A percentile compares a stretch with the other conserved stretches of the same genome.
phyloP scores from a whole-genome alignment of 202 grass and related monocot genomes.

The Cymbopogon flexuosus region DNA sequence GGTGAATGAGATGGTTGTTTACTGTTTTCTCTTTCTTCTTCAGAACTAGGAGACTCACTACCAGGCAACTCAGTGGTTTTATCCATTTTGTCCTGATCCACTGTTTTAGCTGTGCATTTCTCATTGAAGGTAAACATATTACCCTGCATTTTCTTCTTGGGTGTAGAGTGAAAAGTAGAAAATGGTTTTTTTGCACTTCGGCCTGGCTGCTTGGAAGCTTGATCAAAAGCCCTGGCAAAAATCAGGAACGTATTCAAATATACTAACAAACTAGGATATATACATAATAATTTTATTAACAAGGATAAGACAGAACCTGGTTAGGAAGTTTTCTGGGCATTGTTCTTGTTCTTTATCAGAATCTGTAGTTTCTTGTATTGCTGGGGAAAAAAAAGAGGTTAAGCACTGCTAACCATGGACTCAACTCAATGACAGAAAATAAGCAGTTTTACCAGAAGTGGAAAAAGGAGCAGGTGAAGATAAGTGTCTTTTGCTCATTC shows the following conservation, averaged over 20 bases:
- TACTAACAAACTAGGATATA: conserved; percentile 10
- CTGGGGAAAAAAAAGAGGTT: conserved; percentile 32
- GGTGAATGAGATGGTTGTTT: conserved; percentile 35
- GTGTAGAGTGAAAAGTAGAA: conserved; percentile 47
- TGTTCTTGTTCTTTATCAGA: conserved; percentile 49
- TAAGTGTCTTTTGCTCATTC: conserved; percentile 44
- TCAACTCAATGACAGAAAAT: conserved; percentile 8
- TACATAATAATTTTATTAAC: conserved; percentile 5
- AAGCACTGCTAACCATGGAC: conserved; percentile 17
- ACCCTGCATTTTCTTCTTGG: conserved; percentile 40
- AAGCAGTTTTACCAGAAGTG: conserved; percentile 42
- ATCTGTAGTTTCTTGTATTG: conserved; percentile 52
- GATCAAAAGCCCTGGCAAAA: conserved; percentile 62
- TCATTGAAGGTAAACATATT: conserved; percentile 52
- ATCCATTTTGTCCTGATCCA: conserved; percentile 30
- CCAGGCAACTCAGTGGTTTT: conserved; percentile 28
- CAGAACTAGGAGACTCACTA: conserved; percentile 37
- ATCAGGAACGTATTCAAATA: conserved; percentile 24
- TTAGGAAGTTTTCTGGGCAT: conserved; percentile 57
- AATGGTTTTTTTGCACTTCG: conserved; percentile 55
- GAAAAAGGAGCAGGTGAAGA: conserved; percentile 40
- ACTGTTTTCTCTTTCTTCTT: conserved; percentile 33
- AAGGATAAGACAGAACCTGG: conserved; percentile 50
- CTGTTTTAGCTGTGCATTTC: conserved; percentile 41
- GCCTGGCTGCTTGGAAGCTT: conserved; percentile 41